These are phyloP conservation scores for Drosera capensis DNA, from an alignment of 148 eudicot species.

Conservation along the genomic window DNA sequence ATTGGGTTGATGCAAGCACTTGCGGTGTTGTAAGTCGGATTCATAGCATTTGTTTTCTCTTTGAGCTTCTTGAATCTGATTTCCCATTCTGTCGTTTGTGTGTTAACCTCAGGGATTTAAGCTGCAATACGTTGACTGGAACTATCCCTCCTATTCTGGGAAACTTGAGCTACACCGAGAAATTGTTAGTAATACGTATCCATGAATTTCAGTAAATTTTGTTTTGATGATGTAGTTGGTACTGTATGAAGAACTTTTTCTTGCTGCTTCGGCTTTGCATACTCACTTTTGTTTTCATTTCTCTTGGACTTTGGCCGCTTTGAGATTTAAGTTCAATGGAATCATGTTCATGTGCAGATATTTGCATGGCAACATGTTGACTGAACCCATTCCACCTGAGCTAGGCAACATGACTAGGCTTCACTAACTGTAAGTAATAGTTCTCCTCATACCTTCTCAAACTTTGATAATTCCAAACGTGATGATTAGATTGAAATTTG, in stretches of 20 bases:
- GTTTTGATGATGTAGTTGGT: too few species aligned
- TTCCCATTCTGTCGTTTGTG: neutral
- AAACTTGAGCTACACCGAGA: slow-evolving; percentile 84
- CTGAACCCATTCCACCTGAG: slow-evolving; percentile 82
- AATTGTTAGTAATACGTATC: slow-evolving; percentile 70
- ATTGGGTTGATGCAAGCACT: slow-evolving; percentile 99
- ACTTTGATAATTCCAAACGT: too few species aligned
- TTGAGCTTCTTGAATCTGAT: slow-evolving; percentile 1
- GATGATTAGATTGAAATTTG: too few species aligned
- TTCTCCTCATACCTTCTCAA: neutral
- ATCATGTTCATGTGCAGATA: slow-evolving; percentile 29
- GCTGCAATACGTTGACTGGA: slow-evolving; percentile 82
- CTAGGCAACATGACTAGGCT: slow-evolving; percentile 97
- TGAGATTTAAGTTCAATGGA: slow-evolving; percentile 2
- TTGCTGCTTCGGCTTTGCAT: too few species aligned
- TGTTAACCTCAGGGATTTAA: slow-evolving; percentile 57
- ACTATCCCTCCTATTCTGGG: slow-evolving; percentile 84
- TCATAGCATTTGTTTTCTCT: neutral
- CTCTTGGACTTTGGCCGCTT: too few species aligned
- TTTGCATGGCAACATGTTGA: slow-evolving; percentile 79
- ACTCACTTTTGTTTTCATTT: too few species aligned
- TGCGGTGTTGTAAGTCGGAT: slow-evolving; percentile 71
- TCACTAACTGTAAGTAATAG: slow-evolving; percentile 66
- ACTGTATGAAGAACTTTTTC: too few species aligned
- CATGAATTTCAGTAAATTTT: too few species aligned